phyloP scores from a whole-genome alignment of 1,139 yeast species.

The Debaryomycetaceae sp. region DNA sequence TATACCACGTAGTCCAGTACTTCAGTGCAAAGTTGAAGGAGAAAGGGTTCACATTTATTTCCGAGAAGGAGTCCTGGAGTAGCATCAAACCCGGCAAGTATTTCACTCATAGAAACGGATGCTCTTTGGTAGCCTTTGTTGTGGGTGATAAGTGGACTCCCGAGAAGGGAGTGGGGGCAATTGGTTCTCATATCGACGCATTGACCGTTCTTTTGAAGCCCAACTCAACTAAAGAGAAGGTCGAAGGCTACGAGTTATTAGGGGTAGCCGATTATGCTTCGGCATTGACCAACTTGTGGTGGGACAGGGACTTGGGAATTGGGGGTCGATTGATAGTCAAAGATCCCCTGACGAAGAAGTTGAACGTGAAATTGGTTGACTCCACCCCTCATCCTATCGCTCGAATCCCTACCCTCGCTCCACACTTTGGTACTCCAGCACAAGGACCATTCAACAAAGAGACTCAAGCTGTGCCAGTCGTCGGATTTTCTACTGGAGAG shows the following conservation, averaged over 20 bases:
- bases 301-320: conserved; percentile 65
- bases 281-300: conserved; percentile 52
- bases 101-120: conserved; percentile 55
- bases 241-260: conserved; percentile 58
- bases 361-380: conserved; percentile 45
- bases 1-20: conserved; percentile 53
- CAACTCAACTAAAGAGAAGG: conserved; percentile 38
- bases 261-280: conserved; percentile 72
- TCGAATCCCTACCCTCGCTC: conserved; percentile 62
- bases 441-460: conserved; percentile 55
- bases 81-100: conserved; percentile 42
- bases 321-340: conserved; percentile 58
- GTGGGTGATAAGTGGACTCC: conserved; percentile 59
- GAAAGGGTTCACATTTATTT: conserved; percentile 51
- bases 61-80: conserved; percentile 50
- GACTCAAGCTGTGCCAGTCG: conserved; percentile 60
- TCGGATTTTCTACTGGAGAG: conserved; percentile 41
- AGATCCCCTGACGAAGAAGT: conserved; percentile 23
- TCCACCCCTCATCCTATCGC: conserved; percentile 65
- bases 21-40: conserved; percentile 39
- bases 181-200: conserved; percentile 62
- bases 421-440: conserved; percentile 56
- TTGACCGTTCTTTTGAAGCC: conserved; percentile 60
- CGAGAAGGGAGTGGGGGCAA: conserved; percentile 52
- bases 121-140: conserved; percentile 53